A percentile compares a stretch with the other conserved stretches of the same genome.
Evolutionary conservation across 148 eudicot genomes (phyloP).

Genomic region (Salicornia ramosissima): DNA sequence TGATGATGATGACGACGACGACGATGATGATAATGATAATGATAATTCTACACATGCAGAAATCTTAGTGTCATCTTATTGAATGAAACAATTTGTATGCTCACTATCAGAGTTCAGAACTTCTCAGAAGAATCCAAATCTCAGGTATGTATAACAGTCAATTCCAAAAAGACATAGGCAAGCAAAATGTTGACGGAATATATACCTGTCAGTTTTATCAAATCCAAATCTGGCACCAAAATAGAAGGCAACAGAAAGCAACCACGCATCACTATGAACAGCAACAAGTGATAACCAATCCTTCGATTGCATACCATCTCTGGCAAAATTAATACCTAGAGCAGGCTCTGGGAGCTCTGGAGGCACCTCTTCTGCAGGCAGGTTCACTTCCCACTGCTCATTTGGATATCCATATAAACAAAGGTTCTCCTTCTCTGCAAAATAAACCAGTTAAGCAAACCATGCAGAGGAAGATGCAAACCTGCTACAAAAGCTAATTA

Average conservation of each 20-base stretch:
- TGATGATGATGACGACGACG: too few species aligned
- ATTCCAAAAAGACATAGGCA: neutral
- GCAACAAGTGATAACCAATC: conserved; percentile 75
- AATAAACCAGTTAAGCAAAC: neutral
- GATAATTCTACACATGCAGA: neutral
- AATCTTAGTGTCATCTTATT: neutral
- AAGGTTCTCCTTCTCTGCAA: conserved; percentile 67
- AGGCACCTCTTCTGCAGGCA: conserved; percentile 77
- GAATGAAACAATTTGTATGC: neutral
- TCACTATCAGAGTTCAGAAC: too few species aligned
- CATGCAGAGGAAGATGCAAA: neutral
- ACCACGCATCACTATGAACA: conserved; percentile 76
- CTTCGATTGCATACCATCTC: conserved; percentile 68
- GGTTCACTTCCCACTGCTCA: conserved; percentile 72
- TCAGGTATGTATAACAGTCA: too few species aligned
- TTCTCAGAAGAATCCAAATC: neutral
- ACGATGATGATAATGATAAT: too few species aligned
- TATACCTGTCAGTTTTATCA: conserved; percentile 58
- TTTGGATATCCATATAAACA: conserved; percentile 69
- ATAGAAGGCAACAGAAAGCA: conserved; percentile 65
- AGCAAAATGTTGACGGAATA: conserved; percentile 6
- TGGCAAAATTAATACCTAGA: conserved; percentile 70
- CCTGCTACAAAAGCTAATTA: neutral
- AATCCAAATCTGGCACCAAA: conserved; percentile 75
- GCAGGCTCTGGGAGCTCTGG: conserved; percentile 83